Conservation (phyloP, 1,284 basidiomycete genomes). For the Abortiporus biennis region DNA sequence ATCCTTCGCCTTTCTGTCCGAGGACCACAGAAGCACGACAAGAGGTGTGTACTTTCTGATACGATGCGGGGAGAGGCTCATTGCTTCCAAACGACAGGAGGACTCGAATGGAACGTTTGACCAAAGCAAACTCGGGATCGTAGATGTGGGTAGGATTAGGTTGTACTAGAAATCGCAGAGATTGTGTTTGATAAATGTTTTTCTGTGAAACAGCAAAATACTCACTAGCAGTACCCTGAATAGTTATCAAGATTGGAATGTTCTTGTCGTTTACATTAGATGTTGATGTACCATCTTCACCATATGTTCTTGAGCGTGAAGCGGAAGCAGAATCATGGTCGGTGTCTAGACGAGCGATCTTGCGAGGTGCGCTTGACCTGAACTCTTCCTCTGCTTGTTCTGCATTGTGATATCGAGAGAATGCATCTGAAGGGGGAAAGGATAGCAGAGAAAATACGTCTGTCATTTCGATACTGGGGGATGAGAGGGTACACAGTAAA, state of each 20-base stretch:
- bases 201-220: conserved; percentile 3
- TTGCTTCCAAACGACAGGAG: conserved; percentile 33
- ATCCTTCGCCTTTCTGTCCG: conserved; percentile 42
- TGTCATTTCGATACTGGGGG: too few species aligned
- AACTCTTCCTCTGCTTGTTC: conserved; percentile 35
- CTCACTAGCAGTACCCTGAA: conserved; percentile 37
- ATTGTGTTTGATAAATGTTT: background rate
- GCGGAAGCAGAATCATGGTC: conserved; percentile 55
- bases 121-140: conserved; percentile 22
- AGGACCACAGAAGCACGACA: conserved; percentile 49
- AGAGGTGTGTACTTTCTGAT: conserved; percentile 49
- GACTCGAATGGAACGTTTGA: conserved; percentile 36
- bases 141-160: conserved; percentile 1
- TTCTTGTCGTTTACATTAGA: conserved; percentile 17
- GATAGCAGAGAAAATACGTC: conserved; percentile 36
- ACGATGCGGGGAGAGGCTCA: conserved; percentile 36
- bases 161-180: background rate
- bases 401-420: conserved; percentile 27
- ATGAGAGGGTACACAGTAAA: too few species aligned
- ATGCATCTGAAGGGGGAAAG: conserved; percentile 50
- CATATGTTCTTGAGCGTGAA: conserved; percentile 39
- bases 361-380: conserved; percentile 56
- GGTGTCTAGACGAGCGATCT: conserved; percentile 55
- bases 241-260: conserved; percentile 36
- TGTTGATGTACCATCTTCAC: conserved; percentile 25